Evolutionary conservation across 306 rosid genomes (phyloP).

Genomic region (Vicia faba): DNA sequence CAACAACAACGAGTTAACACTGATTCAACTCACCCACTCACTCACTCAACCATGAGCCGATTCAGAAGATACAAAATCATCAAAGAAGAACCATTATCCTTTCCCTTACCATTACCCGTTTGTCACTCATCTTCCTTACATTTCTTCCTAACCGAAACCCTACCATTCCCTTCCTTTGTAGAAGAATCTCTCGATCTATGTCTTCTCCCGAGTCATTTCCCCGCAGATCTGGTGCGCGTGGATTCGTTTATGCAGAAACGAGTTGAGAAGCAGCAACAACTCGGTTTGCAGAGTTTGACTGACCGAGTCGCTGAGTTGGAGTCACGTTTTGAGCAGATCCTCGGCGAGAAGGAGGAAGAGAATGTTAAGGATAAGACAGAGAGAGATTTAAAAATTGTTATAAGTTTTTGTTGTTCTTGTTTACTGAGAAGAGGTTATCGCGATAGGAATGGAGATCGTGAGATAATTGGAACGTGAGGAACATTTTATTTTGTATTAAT

Average conservation of each 20-base stretch:
- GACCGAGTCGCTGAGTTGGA: conserved; percentile 77
- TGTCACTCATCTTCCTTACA: conserved; percentile 15
- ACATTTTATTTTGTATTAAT: no score
- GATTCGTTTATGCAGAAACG: conserved; percentile 41
- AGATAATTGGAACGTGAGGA: no score
- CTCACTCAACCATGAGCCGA: conserved; percentile 62
- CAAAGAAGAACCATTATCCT: no score
- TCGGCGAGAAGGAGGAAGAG: conserved; percentile 37
- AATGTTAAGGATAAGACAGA: conserved; percentile 53
- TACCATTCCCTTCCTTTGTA: conserved; percentile 54
- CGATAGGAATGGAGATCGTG: no score
- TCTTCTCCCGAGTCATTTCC: conserved; percentile 42
- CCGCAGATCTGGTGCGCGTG: conserved; percentile 58
- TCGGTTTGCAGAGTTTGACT: conserved; percentile 51
- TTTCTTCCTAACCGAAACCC: conserved; percentile 46
- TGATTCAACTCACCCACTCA: conserved; percentile 42
- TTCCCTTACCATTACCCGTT: conserved; percentile 36
- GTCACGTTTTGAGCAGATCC: no score
- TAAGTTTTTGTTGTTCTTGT: no score
- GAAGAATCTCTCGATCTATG: conserved; percentile 50
- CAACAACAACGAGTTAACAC: conserved; percentile 17
- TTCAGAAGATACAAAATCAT: conserved; percentile 57
- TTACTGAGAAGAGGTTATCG: no score
- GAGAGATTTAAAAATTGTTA: no score
- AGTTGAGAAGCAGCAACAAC: conserved; percentile 43